Evolutionary conservation across 2,329 filamentous ascomycete genomes (phyloP), one percentile per base, ranked within the genome.

Genomic region (Nothomitra cinnamomea): DNA sequence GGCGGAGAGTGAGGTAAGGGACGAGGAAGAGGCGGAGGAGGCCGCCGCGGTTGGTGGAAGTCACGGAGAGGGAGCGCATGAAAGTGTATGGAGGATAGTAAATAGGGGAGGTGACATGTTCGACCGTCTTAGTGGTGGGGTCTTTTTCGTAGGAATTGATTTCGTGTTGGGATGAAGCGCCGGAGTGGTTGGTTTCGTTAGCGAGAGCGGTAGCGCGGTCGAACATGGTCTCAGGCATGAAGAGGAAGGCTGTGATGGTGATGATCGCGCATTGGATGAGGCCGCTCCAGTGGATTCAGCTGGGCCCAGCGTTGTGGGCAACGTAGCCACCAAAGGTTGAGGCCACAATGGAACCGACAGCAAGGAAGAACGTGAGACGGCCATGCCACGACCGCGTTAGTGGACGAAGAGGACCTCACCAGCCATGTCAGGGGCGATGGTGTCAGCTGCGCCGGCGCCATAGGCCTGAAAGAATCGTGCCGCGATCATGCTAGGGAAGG

Each of bases 311-410:
- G 41, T 24, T 13, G 17, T 45, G 41, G 13, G 21, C 4, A 43
- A 72, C 70, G 57, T 71, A 70, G 19, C 68, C 65, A 13, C 69
- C 69, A 10, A 61, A 59, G 2, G 70, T 60, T 1, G 66, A 66
- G 3, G 68, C 67, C 8, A 69, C 56, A 40, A 67, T 60, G 1
- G 67, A 66, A 1, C 69, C 69, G 2, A 60, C 53, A 3, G 64
- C 56, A 2, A 71, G 60, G 54, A 67, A 67, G 24, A 69, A 62
- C 7, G 68, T 70, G 55, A 69, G 28, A 71, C 61, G 2, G 68
- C 68, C 21, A 58, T 55, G 24, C 51, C 17, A 2, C 54, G 55
- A n/a, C 54, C 54, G 51, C 56, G 49, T 43, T 56, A 21, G 45
- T 54, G 53, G 24, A 56, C 54, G 28, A 56, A 56, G 25, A 36